phyloP scores from a whole-genome alignment of 768 basidiomycete species.

The Paxillus involutus region DNA sequence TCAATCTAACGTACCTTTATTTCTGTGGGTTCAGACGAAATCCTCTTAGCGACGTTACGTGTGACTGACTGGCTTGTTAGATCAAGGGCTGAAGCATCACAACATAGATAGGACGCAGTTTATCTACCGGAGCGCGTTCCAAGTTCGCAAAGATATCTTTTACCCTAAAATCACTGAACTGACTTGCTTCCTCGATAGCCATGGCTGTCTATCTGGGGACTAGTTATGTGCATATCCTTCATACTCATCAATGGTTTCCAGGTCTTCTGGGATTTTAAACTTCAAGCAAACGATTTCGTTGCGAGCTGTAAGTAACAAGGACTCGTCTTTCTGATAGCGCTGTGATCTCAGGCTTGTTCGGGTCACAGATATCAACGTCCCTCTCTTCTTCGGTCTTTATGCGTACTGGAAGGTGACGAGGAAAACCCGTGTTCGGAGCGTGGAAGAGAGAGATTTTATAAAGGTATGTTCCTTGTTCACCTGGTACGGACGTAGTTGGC shows the following conservation, averaged over 20 bases:
- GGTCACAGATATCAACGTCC: conserved; percentile 34
- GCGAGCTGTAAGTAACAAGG: conserved; percentile 38
- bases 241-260: conserved; percentile 54
- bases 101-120: conserved; percentile 62
- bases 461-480: conserved; percentile 43
- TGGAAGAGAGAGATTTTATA: conserved; percentile 68
- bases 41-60: background rate
- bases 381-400: conserved; percentile 20
- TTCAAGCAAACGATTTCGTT: conserved; percentile 43
- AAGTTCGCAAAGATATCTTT: conserved; percentile 31
- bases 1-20: conserved; percentile 66
- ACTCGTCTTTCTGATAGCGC: no score
- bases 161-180: conserved; percentile 14
- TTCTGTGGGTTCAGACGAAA: conserved; percentile 48
- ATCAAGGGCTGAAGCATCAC: conserved; percentile 67
- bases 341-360: background rate
- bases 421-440: conserved; percentile 43
- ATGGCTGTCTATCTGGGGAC: conserved; percentile 67
- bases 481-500: background rate
- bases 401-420: conserved; percentile 20
- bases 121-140: conserved; percentile 56
- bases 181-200: conserved; percentile 33
- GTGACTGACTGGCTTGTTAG: conserved; percentile 31
- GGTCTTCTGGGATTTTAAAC: conserved; percentile 62
- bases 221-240: conserved; percentile 60